Conservation (phyloP, 768 basidiomycete species). For the Clavaria fumosa region DNA sequence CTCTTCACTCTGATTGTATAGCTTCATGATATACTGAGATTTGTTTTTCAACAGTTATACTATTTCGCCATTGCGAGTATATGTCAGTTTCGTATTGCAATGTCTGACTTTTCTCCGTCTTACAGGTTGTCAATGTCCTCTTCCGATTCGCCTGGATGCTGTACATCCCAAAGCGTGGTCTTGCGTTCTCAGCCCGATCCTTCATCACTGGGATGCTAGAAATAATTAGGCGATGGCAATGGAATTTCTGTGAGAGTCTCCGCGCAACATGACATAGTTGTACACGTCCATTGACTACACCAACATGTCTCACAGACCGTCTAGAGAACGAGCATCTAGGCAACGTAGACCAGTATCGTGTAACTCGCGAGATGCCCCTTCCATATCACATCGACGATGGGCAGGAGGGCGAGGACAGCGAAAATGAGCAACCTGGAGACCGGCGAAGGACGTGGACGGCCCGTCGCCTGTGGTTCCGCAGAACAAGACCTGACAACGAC, state of each 20-base stretch:
- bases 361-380: no score
- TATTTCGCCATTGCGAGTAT: slow-evolving; percentile 59
- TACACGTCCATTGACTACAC: background rate
- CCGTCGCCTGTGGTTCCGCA: no score
- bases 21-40: background rate
- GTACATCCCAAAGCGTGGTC: slow-evolving; percentile 45
- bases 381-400: no score
- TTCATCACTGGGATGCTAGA: slow-evolving; percentile 64
- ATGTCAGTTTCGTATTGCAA: no score
- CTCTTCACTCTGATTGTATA: background rate
- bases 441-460: no score
- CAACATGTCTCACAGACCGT: slow-evolving; percentile 31
- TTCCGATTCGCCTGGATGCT: slow-evolving; percentile 75
- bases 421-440: no score
- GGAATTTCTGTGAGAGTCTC: slow-evolving; percentile 98
- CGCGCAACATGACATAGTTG: slow-evolving; percentile 20
- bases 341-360: background rate
- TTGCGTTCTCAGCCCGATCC: slow-evolving; percentile 35
- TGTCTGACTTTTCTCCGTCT: background rate
- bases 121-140: slow-evolving; percentile 51
- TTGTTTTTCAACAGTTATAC: slow-evolving; percentile 34
- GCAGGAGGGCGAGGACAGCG: no score
- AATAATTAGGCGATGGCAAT: slow-evolving; percentile 66
- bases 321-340: slow-evolving; percentile 65
- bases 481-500: no score